Conservation (phyloP, 495 filamentous ascomycete species). For the Hypoxylon cercidicola region DNA sequence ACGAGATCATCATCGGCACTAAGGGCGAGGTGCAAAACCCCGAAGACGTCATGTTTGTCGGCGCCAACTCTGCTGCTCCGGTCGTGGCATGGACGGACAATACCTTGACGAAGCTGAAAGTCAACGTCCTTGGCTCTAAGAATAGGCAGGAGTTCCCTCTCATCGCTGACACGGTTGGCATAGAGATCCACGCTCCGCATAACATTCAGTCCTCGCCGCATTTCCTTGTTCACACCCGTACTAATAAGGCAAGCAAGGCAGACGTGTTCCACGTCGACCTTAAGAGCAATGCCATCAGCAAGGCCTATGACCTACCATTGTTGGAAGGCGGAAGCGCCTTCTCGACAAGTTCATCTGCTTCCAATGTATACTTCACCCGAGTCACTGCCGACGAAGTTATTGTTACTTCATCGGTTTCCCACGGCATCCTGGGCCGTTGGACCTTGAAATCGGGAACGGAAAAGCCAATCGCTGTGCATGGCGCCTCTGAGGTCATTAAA, state of each 20-base stretch:
- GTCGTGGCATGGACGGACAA: constrained; percentile 86
- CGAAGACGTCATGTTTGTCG: constrained; percentile 80
- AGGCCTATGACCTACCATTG: constrained; percentile 79
- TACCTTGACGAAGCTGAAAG: constrained; percentile 70
- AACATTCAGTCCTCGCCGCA: constrained; percentile 75
- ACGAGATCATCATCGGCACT: constrained; percentile 73
- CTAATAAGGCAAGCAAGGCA: constrained; percentile 75
- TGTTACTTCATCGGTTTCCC: constrained; percentile 79
- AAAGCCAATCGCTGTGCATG: constrained; percentile 65
- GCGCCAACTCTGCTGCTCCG: constrained; percentile 83
- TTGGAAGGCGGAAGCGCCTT: constrained; percentile 76
- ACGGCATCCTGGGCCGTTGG: constrained; percentile 80
- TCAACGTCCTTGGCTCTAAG: constrained; percentile 85
- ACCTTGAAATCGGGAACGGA: constrained; percentile 56
- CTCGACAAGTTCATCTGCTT: constrained; percentile 77
- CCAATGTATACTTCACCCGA: constrained; percentile 89
- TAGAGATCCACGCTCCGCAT: constrained; percentile 78
- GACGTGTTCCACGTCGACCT: constrained; percentile 87
- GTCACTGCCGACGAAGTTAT: constrained; percentile 75
- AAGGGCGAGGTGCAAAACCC: constrained; percentile 75
- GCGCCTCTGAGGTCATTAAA: constrained; percentile 83
- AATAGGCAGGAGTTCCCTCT: constrained; percentile 62
- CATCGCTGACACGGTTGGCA: constrained; percentile 69
- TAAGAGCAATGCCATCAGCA: constrained; percentile 69
- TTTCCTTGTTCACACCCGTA: constrained; percentile 86